Conservation (phyloP, 1,284 basidiomycete species). For the Papiliotrema nemorosa region DNA sequence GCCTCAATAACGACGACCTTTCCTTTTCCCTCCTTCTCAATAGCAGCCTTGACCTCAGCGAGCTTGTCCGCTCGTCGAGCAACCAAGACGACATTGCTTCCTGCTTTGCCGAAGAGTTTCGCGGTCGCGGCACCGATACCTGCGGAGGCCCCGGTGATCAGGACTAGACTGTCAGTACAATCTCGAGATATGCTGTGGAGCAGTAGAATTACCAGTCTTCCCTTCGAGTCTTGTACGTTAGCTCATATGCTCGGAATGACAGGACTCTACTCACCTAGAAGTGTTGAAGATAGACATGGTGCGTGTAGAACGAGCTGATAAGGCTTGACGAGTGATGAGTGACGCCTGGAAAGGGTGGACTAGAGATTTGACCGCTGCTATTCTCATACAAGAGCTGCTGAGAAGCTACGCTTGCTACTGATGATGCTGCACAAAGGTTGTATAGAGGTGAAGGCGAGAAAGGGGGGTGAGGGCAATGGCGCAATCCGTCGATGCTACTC, state of each 20-base stretch:
- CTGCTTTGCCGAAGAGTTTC: slow-evolving; percentile 37
- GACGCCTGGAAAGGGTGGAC: no score
- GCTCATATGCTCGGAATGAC: neutral
- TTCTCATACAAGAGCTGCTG: no score
- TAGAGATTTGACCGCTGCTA: no score
- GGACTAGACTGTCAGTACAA: slow-evolving; percentile 21
- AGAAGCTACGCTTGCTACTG: no score
- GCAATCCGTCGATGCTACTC: no score
- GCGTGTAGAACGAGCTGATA: neutral
- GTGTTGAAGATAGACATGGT: slow-evolving; percentile 30
- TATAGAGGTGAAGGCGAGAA: no score
- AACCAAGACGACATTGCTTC: slow-evolving; percentile 40
- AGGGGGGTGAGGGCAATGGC: no score
- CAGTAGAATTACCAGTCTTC: slow-evolving; percentile 25
- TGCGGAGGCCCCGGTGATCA: slow-evolving; percentile 44
- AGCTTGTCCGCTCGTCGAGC: slow-evolving; percentile 40
- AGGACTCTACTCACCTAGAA: slow-evolving; percentile 14
- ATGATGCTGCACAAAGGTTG: no score
- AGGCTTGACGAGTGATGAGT: no score
- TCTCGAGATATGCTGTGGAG: neutral
- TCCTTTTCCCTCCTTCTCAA: slow-evolving; percentile 23
- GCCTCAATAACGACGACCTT: slow-evolving; percentile 37
- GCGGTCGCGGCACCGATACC: slow-evolving; percentile 47
- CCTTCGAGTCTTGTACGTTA: slow-evolving; percentile 17
- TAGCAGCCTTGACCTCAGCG: slow-evolving; percentile 28